Evolutionary conservation across 2,329 filamentous ascomycete genomes (phyloP).

Genomic region (Talaromyces piceae): DNA sequence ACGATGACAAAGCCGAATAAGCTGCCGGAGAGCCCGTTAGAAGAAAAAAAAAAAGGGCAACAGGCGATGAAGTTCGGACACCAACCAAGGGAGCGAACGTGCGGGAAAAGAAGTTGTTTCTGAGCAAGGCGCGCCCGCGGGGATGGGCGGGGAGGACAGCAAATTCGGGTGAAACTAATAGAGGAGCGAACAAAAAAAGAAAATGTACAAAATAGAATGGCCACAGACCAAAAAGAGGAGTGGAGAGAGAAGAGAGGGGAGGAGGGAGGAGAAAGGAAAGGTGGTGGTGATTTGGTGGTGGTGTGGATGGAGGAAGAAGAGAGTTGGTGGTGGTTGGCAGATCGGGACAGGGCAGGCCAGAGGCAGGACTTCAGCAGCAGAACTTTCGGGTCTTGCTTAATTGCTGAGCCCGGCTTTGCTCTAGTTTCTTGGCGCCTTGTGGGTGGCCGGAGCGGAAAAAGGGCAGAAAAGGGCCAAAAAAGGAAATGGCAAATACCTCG

Average conservation of each 20-base stretch:
- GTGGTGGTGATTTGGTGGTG: slow-evolving; percentile 1
- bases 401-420: not conserved
- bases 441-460: not conserved
- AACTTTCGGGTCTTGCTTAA: not conserved
- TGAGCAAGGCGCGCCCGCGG: slow-evolving; percentile 2
- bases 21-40: not conserved
- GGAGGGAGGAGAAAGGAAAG: not conserved
- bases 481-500: not conserved
- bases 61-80: not conserved
- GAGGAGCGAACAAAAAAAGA: not conserved
- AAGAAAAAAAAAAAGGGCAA: not conserved
- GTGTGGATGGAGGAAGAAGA: not conserved
- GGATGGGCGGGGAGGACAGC: slow-evolving; percentile 9
- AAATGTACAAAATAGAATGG: not conserved
- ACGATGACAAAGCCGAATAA: not conserved
- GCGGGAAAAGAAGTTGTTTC: slow-evolving; percentile 2
- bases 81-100: not conserved
- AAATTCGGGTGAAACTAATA: not conserved
- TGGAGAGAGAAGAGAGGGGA: slow-evolving; percentile 8
- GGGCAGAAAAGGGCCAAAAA: not conserved
- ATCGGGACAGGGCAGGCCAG: not conserved
- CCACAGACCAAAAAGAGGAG: slow-evolving; percentile 12
- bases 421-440: not conserved
- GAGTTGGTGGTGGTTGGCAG: not conserved
- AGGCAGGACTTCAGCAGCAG: not conserved